Evolutionary conservation across 225 moss, liverwort and hornwort species (phyloP).

Genomic region (Sphagnum contortum): DNA sequence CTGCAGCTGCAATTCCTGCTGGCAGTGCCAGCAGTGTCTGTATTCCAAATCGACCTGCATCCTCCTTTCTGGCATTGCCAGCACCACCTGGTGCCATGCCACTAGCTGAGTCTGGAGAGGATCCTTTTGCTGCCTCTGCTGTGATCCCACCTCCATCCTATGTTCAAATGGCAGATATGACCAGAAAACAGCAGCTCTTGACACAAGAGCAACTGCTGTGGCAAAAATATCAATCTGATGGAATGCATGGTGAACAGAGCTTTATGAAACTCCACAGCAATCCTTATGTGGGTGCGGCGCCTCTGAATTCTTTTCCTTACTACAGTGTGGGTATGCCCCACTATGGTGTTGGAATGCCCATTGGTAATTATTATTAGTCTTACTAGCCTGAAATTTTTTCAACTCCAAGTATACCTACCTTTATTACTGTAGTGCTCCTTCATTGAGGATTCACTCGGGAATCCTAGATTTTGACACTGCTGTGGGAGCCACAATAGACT

Average conservation of each 20-base stretch:
- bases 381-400: conserved; percentile 4
- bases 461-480: too few relatives aligned
- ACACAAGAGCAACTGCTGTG: conserved; percentile 85
- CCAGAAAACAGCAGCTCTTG: conserved; percentile 73
- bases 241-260: conserved; percentile 80
- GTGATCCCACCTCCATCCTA: conserved; percentile 81
- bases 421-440: too few relatives aligned
- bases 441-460: too few relatives aligned
- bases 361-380: conserved; percentile 14
- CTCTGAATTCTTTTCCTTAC: conserved; percentile 63
- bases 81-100: conserved; percentile 78
- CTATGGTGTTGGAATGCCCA: conserved; percentile 56
- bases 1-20: conserved; percentile 21
- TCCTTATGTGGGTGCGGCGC: conserved; percentile 45
- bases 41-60: conserved; percentile 52
- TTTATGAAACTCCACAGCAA: conserved; percentile 77
- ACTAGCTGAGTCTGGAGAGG: conserved; percentile 54
- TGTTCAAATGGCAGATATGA: conserved; percentile 92
- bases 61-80: conserved; percentile 76
- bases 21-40: conserved; percentile 95
- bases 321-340: conserved; percentile 58
- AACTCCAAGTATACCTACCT: too few relatives aligned
- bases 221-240: conserved; percentile 86
- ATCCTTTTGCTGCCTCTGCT: conserved; percentile 70
- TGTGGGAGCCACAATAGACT: too few relatives aligned